Evolutionary conservation across 108 stramenopile species (phyloP), one percentile per base, ranked within the genome.

Genomic region (Nitzschia putrida): DNA sequence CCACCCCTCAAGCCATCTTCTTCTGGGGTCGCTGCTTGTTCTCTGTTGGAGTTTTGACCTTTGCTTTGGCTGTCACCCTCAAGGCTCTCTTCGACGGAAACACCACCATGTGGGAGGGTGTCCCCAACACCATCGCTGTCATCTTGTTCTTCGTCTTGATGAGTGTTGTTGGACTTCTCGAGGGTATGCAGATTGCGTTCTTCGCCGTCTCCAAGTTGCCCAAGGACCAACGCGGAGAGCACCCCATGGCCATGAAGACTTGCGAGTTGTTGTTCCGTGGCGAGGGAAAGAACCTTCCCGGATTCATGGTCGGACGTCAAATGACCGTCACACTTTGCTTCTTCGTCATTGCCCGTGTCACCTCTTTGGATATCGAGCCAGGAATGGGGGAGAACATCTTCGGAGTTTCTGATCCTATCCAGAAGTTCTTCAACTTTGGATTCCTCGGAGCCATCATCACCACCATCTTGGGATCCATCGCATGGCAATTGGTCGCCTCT

Each of bases 141-240:
- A 39, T 81, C 41, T 50, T 86, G 20, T 85, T 90, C 69, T 73
- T 87, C 56, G 25, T 83, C 25, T 74, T 90, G 25, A 71, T 87
- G 66, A 72, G 75, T 52, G 55, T 83, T 41, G 85, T 85, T 21
- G 86, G 85, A 60, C 74, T 87, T 64, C 42, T 90, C 24, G 89
- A 90, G 71, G 86, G 77, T 50, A 84, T 90, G 83, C 90, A 91
- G 67, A 91, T 91, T 70, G 86, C 90, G 52, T 80, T 88, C 64
- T 91, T 88, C 45, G 83, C 90, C 44, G 85, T 86, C 39, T 57
- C 85, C 68, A 91, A 88, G 76, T 58, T 86, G 23, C 63, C 72
- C 23, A 80, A 84, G 73, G 58, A 55, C 10, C 83, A 88, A 44
- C 85, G 83, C 25, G 77, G 79, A n/a, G 70, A 71, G 8, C 64